These are phyloP conservation scores for Phytophthora pluvialis DNA, from an alignment of 352 stramenopile species.

Conservation along the genomic window DNA sequence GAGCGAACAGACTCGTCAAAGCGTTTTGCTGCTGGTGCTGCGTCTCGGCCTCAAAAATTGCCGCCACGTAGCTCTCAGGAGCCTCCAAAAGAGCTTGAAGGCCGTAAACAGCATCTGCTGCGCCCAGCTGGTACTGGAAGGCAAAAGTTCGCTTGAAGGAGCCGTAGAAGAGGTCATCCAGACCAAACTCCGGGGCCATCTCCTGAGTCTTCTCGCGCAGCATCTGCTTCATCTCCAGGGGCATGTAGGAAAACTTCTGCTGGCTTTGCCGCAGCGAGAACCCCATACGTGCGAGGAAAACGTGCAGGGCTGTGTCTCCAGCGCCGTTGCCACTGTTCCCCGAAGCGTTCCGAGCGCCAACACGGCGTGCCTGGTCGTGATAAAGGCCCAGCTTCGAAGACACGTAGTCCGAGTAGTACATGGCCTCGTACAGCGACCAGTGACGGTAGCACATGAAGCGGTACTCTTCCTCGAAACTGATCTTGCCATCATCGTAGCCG, in stretches of 20 bases:
- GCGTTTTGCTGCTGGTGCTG: constrained; percentile 58
- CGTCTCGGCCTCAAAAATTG: constrained; percentile 71
- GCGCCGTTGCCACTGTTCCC: constrained; percentile 33
- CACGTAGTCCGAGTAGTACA: constrained; percentile 97
- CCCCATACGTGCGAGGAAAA: constrained; percentile 98
- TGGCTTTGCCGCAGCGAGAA: constrained; percentile 95
- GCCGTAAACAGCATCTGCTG: constrained; percentile 95
- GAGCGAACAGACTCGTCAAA: constrained; percentile 45
- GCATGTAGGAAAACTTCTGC: constrained; percentile 97
- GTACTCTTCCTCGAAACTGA: constrained; percentile 93
- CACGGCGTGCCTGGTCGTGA: constrained; percentile 63
- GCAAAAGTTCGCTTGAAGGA: constrained; percentile 95
- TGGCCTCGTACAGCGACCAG: constrained; percentile 94
- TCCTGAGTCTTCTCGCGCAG: constrained; percentile 93
- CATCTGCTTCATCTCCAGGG: constrained; percentile 89
- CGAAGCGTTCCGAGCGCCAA: constrained; percentile 65
- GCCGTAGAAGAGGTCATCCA: constrained; percentile 97
- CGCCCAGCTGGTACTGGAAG: constrained; percentile 95
- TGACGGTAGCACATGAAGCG: constrained; percentile 97
- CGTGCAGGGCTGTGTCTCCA: constrained; percentile 84
- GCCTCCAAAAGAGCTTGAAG: constrained; percentile 95
- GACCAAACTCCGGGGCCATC: constrained; percentile 93
- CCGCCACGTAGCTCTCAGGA: constrained; percentile 67
- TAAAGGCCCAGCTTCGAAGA: constrained; percentile 88
- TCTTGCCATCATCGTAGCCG: constrained; percentile 81